Evolutionary conservation across 1,139 yeast genomes (phyloP), one percentile per base, ranked within the genome.

Genomic region (Pichia sp.): DNA sequence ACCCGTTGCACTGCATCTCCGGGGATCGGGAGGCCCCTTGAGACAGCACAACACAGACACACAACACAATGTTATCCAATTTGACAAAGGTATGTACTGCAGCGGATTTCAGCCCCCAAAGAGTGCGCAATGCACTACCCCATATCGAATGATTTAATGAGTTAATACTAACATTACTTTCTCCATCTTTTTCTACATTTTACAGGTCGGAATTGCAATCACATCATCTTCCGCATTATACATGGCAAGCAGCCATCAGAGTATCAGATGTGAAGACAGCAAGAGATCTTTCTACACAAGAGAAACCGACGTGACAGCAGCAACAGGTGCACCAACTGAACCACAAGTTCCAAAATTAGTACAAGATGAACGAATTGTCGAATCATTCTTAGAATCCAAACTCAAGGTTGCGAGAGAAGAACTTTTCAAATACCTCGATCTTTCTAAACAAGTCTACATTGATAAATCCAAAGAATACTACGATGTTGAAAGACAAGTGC

Each of bases 401-500:
- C 68, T 88, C 57, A 74, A 71, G 48, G 40, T 61, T 4, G 72
- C 73, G 10, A 77, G 93, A 61, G 69, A 67, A 45, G 65, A 66
- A 57, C 55, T 70, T 30, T 54, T 63, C 24, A 55, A 54, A 6
- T 56, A 56, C 38, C 48, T 63, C 10, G 54, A 58, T 15, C 46
- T 57, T 4, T 72, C 76, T 2, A 67, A 70, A 48, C 51, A 57
- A 9, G 65, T 66, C 19, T 62, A 76, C 18, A 73, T 77, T 45
- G 64, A 66, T 4, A 63, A 67, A n/a, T 77, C 84, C 47, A 56
- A 60, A 9, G 44, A 53, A 17, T 62, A 59, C 35, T 62, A 51
- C 46, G 67, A 70, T 24, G 77, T 79, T 7, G 97, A 91, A 67
- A 75, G 83, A 59, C 70, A 75, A 51, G 80, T 89, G 42, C 79